Base-by-base conservation (phyloP, 176 grass and related monocot species). In the Carex kokanica region DNA sequence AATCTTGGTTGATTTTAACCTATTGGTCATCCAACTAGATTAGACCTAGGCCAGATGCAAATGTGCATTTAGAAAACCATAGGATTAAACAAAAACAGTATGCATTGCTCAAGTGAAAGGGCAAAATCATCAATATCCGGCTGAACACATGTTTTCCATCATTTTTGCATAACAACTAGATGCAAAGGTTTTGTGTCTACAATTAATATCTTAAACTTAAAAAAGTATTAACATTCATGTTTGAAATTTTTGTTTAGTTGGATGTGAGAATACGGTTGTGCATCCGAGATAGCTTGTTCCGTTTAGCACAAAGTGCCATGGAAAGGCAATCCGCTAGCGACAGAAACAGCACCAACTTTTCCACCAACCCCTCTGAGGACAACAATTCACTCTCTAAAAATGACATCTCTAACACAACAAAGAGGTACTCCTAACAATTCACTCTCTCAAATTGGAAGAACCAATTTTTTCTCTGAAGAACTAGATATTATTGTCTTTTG, bases 261-360 rank as follows among this genome's bases (percentile, higher is more conserved):
- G 91, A 95, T 86, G 85, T 82, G 81, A 89, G 83, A 87, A 88
- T 94, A 78, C 88, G 88, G 47, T 49, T 87, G 27, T 91, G 95
- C 63, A 88, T 98, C 85, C 87, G 86, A 84, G 92, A 98, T 81
- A 95, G 95, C 89, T 86, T 98, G 82, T 80, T 95, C 83, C 92
- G 95, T 74, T 87, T 98, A 86, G 91, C 92, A 66, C 77, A 60
- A 87, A 95, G 92, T 93, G 80, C 91, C 54, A 81, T 89, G 79
- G 88, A 95, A 84, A 95, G 95, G 81, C 88, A 98, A 89, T 86
- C 81, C 88, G 20, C 84, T 66, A 72, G 83, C 40, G 88, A 95
- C 58, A 93, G 82, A 87, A 98, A 74, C 88, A 93, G 84, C 58
- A 86, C 82, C 47, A 55, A 77, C 6, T 77, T 77, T 54, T 55